Conservation (phyloP, 1,284 basidiomycete genomes). For the Anthracocystis walkeri region DNA sequence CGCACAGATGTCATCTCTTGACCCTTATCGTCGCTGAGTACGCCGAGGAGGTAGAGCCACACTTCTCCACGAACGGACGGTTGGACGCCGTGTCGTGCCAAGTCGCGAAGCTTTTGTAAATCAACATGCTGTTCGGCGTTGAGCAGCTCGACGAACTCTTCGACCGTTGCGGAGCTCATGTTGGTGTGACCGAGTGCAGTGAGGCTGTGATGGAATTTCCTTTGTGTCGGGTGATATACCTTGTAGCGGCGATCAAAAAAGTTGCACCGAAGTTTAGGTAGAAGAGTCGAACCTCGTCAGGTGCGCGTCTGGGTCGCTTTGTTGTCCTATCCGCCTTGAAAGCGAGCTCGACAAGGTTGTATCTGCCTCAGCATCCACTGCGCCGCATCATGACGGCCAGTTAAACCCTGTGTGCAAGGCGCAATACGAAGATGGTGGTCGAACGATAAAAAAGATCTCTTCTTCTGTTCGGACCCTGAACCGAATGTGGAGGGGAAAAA, state of each 20-base stretch:
- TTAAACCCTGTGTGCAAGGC: background rate
- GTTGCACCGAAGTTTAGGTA: too few species aligned
- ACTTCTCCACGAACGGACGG: constrained; percentile 66
- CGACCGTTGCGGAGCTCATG: constrained; percentile 61
- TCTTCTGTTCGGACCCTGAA: background rate
- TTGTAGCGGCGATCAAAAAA: too few species aligned
- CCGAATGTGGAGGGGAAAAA: too few species aligned
- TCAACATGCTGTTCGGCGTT: constrained; percentile 67
- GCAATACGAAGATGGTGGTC: background rate
- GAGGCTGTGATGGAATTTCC: background rate
- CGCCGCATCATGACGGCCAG: background rate
- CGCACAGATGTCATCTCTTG: constrained; percentile 68
- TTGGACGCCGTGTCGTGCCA: constrained; percentile 65
- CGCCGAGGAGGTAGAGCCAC: constrained; percentile 68
- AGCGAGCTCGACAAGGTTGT: too few species aligned
- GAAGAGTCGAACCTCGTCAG: too few species aligned
- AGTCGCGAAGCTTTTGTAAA: constrained; percentile 62
- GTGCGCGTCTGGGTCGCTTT: too few species aligned
- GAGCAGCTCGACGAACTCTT: constrained; percentile 65
- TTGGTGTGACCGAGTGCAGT: background rate
- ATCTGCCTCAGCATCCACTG: background rate
- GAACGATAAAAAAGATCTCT: background rate
- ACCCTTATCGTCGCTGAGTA: constrained; percentile 66
- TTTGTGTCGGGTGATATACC: background rate
- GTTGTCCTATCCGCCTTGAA: too few species aligned